phyloP scores from a whole-genome alignment of 306 rosid species.

The Rosa rugosa region DNA sequence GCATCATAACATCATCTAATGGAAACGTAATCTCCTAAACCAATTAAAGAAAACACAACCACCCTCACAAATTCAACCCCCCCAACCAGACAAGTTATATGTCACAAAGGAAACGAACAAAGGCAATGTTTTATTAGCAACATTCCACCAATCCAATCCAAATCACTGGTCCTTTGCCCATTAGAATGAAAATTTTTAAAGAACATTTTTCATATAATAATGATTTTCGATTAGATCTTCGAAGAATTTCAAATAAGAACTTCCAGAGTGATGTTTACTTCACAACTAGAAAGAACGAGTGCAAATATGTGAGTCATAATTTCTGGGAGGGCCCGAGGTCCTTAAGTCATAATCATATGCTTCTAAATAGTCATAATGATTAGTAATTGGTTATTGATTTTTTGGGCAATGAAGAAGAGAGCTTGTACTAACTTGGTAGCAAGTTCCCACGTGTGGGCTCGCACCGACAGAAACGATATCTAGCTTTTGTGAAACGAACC shows the following conservation, averaged over 20 bases:
- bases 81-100: conserved; percentile 40
- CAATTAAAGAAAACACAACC: not conserved
- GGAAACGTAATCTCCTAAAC: conserved; percentile 3
- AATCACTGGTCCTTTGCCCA: conserved; percentile 24
- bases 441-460: conserved; percentile 6
- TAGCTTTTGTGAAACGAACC: not conserved
- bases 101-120: conserved; percentile 17
- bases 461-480: conserved; percentile 7
- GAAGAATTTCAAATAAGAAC: conserved; percentile 11
- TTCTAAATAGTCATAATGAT: conserved; percentile 23
- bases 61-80: conserved; percentile 1
- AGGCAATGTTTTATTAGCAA: conserved; percentile 24
- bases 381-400: not conserved
- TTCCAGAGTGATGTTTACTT: conserved; percentile 22
- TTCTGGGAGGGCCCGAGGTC: conserved; percentile 9
- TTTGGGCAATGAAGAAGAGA: not conserved
- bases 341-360: not conserved
- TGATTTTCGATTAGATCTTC: not conserved
- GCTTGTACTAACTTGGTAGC: not conserved
- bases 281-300: conserved; percentile 5
- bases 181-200: conserved; percentile 11
- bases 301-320: not conserved
- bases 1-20: conserved; percentile 13
- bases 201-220: not conserved
- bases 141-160: conserved; percentile 37